A percentile compares a stretch with the other conserved stretches of the same genome.
Conservation (phyloP, 2,329 filamentous ascomycete genomes). For the Xylaria multiplex region DNA sequence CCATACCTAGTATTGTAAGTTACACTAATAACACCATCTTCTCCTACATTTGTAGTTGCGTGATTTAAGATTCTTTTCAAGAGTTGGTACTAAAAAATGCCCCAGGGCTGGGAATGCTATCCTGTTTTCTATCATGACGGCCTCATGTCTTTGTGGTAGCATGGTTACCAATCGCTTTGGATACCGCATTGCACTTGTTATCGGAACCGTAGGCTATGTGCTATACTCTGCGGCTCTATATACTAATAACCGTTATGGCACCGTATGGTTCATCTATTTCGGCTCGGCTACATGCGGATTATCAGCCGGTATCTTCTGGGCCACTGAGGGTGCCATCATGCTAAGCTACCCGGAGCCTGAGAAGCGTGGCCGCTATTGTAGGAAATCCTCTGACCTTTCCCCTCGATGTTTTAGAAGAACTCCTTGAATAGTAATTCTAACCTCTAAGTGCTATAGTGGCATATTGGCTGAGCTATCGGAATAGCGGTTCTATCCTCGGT, state of each 20-base stretch:
- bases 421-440: background rate
- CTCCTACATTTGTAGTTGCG: background rate
- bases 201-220: background rate
- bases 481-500: background rate
- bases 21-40: background rate
- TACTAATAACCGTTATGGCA: background rate
- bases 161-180: background rate
- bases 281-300: background rate
- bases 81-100: background rate
- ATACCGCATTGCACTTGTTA: conserved; percentile 3
- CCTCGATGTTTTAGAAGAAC: too few species aligned
- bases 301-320: background rate
- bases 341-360: conserved; percentile 1
- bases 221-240: background rate
- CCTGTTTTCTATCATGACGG: background rate
- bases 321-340: background rate
- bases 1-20: conserved; percentile 3
- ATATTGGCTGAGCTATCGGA: background rate
- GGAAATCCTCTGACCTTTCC: background rate
- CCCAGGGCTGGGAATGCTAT: background rate
- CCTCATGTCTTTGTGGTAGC: background rate
- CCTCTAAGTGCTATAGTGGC: background rate
- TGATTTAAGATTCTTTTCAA: background rate
- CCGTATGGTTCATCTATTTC: conserved; percentile 1
- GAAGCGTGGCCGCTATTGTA: background rate